Percentiles rank a stretch among this genome's conserved stretches.
These are phyloP conservation scores for Fusarium solani-melongenae DNA, from an alignment of 2,329 filamentous ascomycete genomes.

Conservation along the genomic window DNA sequence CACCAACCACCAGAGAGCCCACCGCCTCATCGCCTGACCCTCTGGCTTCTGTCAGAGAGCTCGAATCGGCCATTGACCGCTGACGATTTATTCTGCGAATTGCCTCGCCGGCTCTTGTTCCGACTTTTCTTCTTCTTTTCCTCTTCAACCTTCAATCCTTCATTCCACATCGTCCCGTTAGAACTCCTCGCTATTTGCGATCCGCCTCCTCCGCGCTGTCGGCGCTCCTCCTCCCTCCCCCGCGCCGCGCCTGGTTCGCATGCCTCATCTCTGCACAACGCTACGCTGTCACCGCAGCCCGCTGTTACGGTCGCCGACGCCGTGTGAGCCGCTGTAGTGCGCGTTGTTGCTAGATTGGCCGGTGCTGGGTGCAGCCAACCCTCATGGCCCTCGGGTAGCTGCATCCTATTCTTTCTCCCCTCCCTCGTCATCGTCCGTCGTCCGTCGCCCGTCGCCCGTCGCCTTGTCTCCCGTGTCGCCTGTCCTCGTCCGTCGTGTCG, in stretches of 20 bases:
- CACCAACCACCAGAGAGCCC: conserved; percentile 32
- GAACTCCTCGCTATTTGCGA: conserved; percentile 6
- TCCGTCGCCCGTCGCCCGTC: conserved; percentile 18
- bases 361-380: conserved; percentile 36
- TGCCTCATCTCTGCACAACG: conserved; percentile 51
- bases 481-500: conserved; percentile 8
- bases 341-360: conserved; percentile 34
- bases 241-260: conserved; percentile 44
- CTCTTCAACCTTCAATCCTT: background rate
- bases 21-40: conserved; percentile 41
- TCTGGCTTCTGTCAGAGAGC: conserved; percentile 16
- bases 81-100: conserved; percentile 41
- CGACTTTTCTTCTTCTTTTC: conserved; percentile 4
- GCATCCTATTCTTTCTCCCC: conserved; percentile 34
- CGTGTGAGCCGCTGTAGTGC: conserved; percentile 39
- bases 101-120: conserved; percentile 31
- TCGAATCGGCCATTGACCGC: conserved; percentile 36
- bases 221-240: conserved; percentile 24
- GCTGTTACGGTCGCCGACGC: conserved; percentile 38
- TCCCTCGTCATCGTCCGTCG: conserved; percentile 17
- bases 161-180: background rate
- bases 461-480: conserved; percentile 20
- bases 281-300: conserved; percentile 40
- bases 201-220: conserved; percentile 29
- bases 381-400: conserved; percentile 45